Percentiles rank a stretch among this genome's conserved stretches.
Conservation (phyloP, 106 monocot species). For the Dactylorhiza incarnata region DNA sequence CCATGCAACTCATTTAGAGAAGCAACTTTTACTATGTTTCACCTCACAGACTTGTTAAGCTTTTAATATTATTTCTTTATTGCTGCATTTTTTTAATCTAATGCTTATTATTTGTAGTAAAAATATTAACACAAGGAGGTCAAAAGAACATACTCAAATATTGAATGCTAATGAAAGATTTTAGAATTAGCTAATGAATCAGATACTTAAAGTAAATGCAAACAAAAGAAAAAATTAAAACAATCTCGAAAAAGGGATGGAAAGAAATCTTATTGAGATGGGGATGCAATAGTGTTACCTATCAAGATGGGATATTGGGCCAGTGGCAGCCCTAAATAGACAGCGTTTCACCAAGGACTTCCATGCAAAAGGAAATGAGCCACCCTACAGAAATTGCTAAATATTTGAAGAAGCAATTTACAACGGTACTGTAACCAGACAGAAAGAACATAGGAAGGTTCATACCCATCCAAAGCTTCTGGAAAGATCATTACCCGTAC, state of each 20-base stretch:
- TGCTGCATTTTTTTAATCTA: too few relatives aligned
- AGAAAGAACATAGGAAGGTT: background rate
- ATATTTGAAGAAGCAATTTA: background rate
- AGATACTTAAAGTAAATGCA: constrained; percentile 3
- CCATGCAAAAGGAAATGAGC: constrained; percentile 96
- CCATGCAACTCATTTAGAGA: background rate
- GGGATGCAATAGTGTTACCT: constrained; percentile 37
- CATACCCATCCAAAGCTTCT: constrained; percentile 98
- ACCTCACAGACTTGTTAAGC: too few relatives aligned
- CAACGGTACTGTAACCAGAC: background rate
- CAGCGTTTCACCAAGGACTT: constrained; percentile 65
- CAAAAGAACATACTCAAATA: background rate
- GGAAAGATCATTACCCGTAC: constrained; percentile 97
- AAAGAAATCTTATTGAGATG: too few relatives aligned
- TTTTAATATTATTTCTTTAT: too few relatives aligned
- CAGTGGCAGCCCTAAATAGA: constrained; percentile 46
- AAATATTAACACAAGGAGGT: background rate
- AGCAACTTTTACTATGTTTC: background rate
- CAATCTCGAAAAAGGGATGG: background rate
- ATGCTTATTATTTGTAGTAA: too few relatives aligned
- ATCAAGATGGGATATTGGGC: constrained; percentile 68
- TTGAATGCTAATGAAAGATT: background rate
- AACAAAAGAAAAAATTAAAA: background rate
- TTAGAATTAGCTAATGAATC: background rate
- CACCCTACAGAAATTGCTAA: constrained; percentile 49